Percentiles rank a stretch among this genome's conserved stretches.
These are phyloP conservation scores for Oleoguttula mirabilis DNA, from an alignment of 495 filamentous ascomycete genomes.

Conservation along the genomic window DNA sequence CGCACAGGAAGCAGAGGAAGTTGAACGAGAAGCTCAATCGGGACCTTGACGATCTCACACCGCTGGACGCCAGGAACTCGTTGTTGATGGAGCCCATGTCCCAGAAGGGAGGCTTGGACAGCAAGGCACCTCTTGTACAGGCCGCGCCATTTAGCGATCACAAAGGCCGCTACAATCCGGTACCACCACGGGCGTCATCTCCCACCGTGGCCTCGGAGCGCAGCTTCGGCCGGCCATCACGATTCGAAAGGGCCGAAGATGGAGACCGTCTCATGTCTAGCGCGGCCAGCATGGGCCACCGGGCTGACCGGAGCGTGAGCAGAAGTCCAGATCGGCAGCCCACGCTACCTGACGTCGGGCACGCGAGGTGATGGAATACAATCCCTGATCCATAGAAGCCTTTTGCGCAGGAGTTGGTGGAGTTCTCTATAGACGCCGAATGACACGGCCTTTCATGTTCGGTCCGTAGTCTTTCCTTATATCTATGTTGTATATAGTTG, in stretches of 20 bases:
- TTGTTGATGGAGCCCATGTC: slow-evolving; percentile 50
- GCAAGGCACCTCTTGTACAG: slow-evolving; percentile 14
- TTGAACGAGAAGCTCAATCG: slow-evolving; percentile 77
- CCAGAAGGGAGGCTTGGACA: slow-evolving; percentile 23
- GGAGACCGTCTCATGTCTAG: slow-evolving; percentile 13
- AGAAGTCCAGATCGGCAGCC: slow-evolving; percentile 14
- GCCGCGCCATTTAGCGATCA: slow-evolving; percentile 7
- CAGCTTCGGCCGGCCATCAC: slow-evolving; percentile 1
- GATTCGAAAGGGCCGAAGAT: slow-evolving; percentile 14
- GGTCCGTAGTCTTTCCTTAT: too few species aligned
- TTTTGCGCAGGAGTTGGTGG: not conserved
- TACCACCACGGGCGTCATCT: slow-evolving; percentile 17
- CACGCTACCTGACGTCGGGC: slow-evolving; percentile 13
- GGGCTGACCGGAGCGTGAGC: slow-evolving; percentile 13
- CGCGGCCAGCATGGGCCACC: slow-evolving; percentile 20
- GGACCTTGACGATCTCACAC: slow-evolving; percentile 77
- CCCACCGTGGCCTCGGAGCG: slow-evolving; percentile 1
- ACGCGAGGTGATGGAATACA: too few species aligned
- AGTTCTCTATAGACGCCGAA: too few species aligned
- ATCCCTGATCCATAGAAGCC: too few species aligned
- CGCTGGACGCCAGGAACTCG: slow-evolving; percentile 81
- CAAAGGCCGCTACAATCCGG: slow-evolving; percentile 26
- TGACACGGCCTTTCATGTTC: too few species aligned
- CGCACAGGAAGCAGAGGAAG: slow-evolving; percentile 72
- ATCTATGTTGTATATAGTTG: too few species aligned